Conservation (phyloP, 1,284 basidiomycete genomes). For the Trametes sp. region DNA sequence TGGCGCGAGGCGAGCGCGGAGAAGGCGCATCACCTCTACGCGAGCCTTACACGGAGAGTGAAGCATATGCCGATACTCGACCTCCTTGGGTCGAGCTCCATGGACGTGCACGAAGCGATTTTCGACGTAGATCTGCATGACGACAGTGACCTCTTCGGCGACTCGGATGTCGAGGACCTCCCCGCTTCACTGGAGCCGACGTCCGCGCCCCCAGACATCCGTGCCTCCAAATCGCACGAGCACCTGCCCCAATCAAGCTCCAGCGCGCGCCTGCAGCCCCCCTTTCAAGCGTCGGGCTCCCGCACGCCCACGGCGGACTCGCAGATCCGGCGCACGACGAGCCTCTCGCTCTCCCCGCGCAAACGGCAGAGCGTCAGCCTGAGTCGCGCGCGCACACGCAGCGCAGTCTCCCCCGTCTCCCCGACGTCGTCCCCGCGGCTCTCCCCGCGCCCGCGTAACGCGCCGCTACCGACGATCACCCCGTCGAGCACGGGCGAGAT, state of each 20-base stretch:
- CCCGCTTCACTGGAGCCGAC: constrained; percentile 8
- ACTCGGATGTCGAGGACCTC: constrained; percentile 54
- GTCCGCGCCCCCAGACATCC: constrained; percentile 34
- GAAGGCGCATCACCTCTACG: constrained; percentile 63
- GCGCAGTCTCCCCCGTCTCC: constrained; percentile 25
- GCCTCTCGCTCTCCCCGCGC: constrained; percentile 30
- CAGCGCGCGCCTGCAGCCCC: not conserved
- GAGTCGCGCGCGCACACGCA: constrained; percentile 24
- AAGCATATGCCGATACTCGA: constrained; percentile 78
- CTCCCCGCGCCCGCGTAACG: constrained; percentile 35
- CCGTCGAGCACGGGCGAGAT: constrained; percentile 42
- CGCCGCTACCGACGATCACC: constrained; percentile 37
- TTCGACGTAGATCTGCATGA: constrained; percentile 73
- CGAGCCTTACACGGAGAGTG: constrained; percentile 70
- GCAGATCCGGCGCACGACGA: constrained; percentile 28
- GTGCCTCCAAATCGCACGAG: constrained; percentile 53
- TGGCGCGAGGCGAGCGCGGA: constrained; percentile 59
- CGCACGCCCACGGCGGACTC: constrained; percentile 13
- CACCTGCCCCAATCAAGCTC: constrained; percentile 35
- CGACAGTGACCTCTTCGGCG: constrained; percentile 45
- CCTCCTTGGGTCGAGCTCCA: constrained; percentile 68
- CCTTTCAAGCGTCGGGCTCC: constrained; percentile 6
- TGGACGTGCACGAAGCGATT: constrained; percentile 76
- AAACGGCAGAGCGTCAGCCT: constrained; percentile 22
- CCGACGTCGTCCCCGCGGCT: constrained; percentile 29